Evolutionary conservation across 148 eudicot genomes (phyloP).

Genomic region (Fagopyrum esculentum): DNA sequence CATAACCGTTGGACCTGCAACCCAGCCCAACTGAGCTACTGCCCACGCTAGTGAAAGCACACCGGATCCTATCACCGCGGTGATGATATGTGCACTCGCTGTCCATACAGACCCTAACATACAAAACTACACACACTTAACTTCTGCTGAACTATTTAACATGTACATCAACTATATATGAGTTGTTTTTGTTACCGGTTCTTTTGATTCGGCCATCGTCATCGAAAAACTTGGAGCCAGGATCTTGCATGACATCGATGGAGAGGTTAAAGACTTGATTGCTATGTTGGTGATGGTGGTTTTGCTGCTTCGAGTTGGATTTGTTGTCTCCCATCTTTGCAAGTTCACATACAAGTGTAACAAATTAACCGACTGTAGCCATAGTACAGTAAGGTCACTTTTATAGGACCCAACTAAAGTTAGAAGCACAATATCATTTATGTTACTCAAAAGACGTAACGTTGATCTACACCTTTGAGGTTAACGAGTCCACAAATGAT

Average conservation of each 20-base stretch:
- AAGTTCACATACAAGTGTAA: not conserved
- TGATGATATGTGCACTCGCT: conserved; percentile 78
- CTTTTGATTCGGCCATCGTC: conserved; percentile 64
- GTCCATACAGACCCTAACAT: conserved; percentile 54
- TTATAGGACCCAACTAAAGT: too few species aligned
- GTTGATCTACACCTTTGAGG: too few species aligned
- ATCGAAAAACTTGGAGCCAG: conserved; percentile 38
- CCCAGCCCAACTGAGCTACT: conserved; percentile 72
- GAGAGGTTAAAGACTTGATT: conserved; percentile 36
- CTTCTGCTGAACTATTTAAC: not conserved
- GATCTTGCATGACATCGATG: conserved; percentile 18
- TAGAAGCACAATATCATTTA: too few species aligned
- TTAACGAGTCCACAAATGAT: too few species aligned
- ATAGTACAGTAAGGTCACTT: too few species aligned
- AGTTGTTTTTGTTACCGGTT: conserved; percentile 32
- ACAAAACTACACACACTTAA: not conserved
- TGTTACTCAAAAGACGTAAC: not conserved
- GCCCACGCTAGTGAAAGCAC: conserved; percentile 79
- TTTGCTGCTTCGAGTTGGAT: conserved; percentile 18
- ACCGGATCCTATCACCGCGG: conserved; percentile 84
- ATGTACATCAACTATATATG: not conserved
- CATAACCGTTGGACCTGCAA: conserved; percentile 70
- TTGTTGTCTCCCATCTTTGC: conserved; percentile 31
- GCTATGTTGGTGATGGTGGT: conserved; percentile 14
- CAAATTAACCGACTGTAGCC: too few species aligned